These are phyloP conservation scores for Magnusiomyces suaveolens DNA, from an alignment of 1,139 yeast genomes.

Conservation along the genomic window DNA sequence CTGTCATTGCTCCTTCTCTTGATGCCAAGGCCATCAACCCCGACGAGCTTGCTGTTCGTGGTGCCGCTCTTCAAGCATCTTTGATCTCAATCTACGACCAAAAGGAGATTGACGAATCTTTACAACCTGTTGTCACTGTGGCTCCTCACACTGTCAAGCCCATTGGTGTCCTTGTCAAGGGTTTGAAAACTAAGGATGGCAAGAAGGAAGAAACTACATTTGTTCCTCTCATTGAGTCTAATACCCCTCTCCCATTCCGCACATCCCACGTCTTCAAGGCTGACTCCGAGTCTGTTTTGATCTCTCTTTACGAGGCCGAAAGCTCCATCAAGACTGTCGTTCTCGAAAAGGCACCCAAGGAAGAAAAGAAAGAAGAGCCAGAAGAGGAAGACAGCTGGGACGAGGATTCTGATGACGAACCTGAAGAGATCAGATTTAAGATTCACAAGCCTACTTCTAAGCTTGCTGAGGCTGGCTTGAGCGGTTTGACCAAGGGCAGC, in stretches of 20 bases:
- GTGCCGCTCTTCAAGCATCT: constrained; percentile 96
- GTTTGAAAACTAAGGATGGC: constrained; percentile 38
- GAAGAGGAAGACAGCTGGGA: constrained; percentile 52
- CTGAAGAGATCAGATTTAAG: constrained; percentile 64
- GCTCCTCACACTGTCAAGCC: constrained; percentile 81
- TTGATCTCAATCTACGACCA: constrained; percentile 74
- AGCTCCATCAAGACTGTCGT: constrained; percentile 69
- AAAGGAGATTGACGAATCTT: constrained; percentile 76
- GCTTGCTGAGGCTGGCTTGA: constrained; percentile 70
- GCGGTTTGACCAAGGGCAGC: constrained; percentile 59
- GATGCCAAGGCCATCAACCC: constrained; percentile 79
- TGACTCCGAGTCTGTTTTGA: constrained; percentile 47
- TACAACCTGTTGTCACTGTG: constrained; percentile 77
- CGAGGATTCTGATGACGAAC: constrained; percentile 57
- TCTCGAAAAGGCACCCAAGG: constrained; percentile 53
- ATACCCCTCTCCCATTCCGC: constrained; percentile 89
- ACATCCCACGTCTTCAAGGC: constrained; percentile 59
- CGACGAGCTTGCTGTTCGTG: constrained; percentile 81
- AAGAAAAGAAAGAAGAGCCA: constrained; percentile 38
- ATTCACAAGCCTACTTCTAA: constrained; percentile 64
- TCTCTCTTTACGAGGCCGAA: constrained; percentile 79
- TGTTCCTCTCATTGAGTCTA: constrained; percentile 64
- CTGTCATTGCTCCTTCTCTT: constrained; percentile 63
- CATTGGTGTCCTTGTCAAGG: constrained; percentile 71
- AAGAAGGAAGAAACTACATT: constrained; percentile 29